These are phyloP conservation scores for Trichoderma guizhouense DNA, from an alignment of 2,329 filamentous ascomycete genomes.

Conservation along the genomic window DNA sequence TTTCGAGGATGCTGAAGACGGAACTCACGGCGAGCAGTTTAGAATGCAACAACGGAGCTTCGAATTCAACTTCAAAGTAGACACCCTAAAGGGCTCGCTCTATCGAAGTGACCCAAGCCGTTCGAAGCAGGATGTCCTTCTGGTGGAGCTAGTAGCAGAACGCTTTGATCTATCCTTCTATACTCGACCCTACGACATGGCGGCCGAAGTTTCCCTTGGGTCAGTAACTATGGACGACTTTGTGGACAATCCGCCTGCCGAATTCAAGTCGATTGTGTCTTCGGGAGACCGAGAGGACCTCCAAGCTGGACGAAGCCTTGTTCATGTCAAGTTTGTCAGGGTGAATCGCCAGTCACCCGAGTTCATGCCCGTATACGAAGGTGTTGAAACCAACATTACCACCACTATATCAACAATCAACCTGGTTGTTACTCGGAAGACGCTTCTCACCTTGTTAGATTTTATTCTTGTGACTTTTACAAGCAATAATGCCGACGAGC, in stretches of 20 bases:
- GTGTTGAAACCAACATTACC: slow-evolving; percentile 89
- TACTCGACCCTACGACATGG: slow-evolving; percentile 86
- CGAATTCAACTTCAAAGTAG: slow-evolving; percentile 94
- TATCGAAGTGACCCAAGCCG: slow-evolving; percentile 81
- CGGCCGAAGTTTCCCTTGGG: slow-evolving; percentile 82
- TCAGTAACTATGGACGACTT: slow-evolving; percentile 91
- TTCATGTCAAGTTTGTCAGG: slow-evolving; percentile 83
- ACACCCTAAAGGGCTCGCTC: slow-evolving; percentile 87
- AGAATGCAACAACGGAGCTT: slow-evolving; percentile 87
- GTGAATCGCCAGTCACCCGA: slow-evolving; percentile 91
- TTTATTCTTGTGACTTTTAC: slow-evolving; percentile 94
- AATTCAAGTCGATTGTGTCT: slow-evolving; percentile 97
- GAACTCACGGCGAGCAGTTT: slow-evolving; percentile 52
- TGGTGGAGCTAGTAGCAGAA: slow-evolving; percentile 90
- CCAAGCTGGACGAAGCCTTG: slow-evolving; percentile 73
- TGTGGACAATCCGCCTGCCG: slow-evolving; percentile 79
- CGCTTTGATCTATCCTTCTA: slow-evolving; percentile 85
- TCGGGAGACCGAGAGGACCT: slow-evolving; percentile 72
- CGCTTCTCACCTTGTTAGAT: slow-evolving; percentile 85
- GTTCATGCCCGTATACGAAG: slow-evolving; percentile 87
- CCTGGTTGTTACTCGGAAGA: slow-evolving; percentile 87
- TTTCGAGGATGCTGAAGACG: slow-evolving; percentile 65
- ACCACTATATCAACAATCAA: slow-evolving; percentile 94
- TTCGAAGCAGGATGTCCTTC: slow-evolving; percentile 69
- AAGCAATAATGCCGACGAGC: slow-evolving; percentile 48